Base-by-base conservation (phyloP, 148 eudicot species). In the Salicornia ramosissima region DNA sequence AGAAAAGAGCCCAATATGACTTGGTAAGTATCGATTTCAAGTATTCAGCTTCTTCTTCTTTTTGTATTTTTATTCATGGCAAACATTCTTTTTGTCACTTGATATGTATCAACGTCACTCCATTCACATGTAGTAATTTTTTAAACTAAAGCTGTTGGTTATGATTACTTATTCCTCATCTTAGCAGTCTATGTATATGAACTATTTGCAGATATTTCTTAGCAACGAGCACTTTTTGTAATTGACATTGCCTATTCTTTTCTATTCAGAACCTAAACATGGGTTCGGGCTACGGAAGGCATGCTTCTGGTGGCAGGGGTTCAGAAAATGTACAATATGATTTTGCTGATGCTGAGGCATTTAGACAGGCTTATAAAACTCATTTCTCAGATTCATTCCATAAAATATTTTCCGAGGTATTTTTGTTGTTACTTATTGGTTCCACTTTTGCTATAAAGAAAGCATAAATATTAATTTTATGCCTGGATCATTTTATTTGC, bases 321-420 rank as follows among this genome's bases (percentile, higher is more conserved):
- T 55, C 87, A 42, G 81, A 82, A 64, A 83, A 77, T 74, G 66
- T 80, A 28, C 74, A 77, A 25, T 80, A 78, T 80, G 71, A 71
- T 78, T 78, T 80, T 79, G 69, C 78, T 49, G 84, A 81, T 76
- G 80, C 81, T 28, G 80, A 82, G 64, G 79, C 84, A 43, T 84
- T 86, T 73, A 79, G 82, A 82, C 74, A 75, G 77, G 78, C 91
- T 75, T 72, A 79, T 70, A 77, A 68, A 74, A 69, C 80, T 62
- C 74, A 90, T 54, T 93, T 93, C 75, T 88, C 98, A 33, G 73
- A 78, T 67, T 85, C 98, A 67, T 93, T 93, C 76, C 95, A 90
- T 56, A 93, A 86, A 74, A 86, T 87, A 63, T 90, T 93, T 76
- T 81, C 92, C 28, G 95, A 93, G 98, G 98, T 93, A 83, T 65